Evolutionary conservation across 2,329 filamentous ascomycete genomes (phyloP).

Genomic region (Sphaceloma murrayae): DNA sequence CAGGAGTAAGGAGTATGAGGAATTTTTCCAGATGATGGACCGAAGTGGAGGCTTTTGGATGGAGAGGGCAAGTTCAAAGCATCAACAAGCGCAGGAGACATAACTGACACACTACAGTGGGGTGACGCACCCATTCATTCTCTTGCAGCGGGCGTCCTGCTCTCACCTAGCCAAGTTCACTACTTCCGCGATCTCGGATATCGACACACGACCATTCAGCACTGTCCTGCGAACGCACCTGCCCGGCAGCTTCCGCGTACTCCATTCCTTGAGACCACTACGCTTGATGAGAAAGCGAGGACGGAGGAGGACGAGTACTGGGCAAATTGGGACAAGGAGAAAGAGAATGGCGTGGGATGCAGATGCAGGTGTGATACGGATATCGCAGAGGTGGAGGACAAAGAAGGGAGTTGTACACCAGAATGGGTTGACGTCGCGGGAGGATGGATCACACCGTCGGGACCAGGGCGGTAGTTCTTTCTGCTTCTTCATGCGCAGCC

Average conservation of each 20-base stretch:
- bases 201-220: conserved; percentile 95
- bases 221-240: conserved; percentile 93
- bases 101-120: conserved; percentile 58
- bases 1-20: conserved; percentile 91
- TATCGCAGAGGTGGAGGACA: conserved; percentile 94
- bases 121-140: conserved; percentile 98
- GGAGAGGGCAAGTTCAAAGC: conserved; percentile 62
- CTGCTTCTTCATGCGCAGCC: neutral
- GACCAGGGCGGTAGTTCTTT: neutral
- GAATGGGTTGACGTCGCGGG: conserved; percentile 98
- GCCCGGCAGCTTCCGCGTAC: conserved; percentile 71
- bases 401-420: conserved; percentile 85
- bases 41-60: conserved; percentile 97
- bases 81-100: conserved; percentile 6
- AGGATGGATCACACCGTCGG: conserved; percentile 56
- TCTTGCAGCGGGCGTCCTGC: conserved; percentile 79
- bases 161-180: conserved; percentile 76
- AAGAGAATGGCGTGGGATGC: conserved; percentile 95
- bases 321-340: conserved; percentile 74
- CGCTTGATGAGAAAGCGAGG: conserved; percentile 57
- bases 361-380: conserved; percentile 95
- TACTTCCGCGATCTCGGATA: conserved; percentile 99
- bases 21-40: conserved; percentile 99
- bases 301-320: conserved; percentile 94
- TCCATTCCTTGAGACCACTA: conserved; percentile 52